These are phyloP conservation scores for Globisporangium rhizosaccharum DNA, from an alignment of 352 stramenopile genomes.

Conservation along the genomic window DNA sequence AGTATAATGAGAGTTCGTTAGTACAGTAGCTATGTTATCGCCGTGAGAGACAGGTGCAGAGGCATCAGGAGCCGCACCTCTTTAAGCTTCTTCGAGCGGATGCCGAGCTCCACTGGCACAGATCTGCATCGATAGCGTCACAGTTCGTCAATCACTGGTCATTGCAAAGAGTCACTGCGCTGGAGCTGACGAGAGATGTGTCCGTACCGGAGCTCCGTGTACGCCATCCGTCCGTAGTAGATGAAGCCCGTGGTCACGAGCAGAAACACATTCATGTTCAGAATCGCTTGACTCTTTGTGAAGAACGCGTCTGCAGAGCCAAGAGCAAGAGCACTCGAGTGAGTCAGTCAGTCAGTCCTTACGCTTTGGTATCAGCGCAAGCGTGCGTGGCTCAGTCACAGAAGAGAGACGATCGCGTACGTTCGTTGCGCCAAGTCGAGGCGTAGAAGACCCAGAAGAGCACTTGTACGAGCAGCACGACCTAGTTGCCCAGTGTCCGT, in stretches of 20 bases:
- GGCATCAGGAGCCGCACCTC: slow-evolving; percentile 25
- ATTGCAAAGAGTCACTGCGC: no score
- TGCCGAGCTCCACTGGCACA: slow-evolving; percentile 75
- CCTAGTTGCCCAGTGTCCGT: slow-evolving; percentile 16
- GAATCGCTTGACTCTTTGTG: slow-evolving; percentile 64
- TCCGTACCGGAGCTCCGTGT: slow-evolving; percentile 65
- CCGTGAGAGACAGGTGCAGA: neutral
- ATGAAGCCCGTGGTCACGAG: slow-evolving; percentile 71
- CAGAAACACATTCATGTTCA: slow-evolving; percentile 81
- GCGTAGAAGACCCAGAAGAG: slow-evolving; percentile 81
- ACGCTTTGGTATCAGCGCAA: no score
- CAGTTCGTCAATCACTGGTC: no score
- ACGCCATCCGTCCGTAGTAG: slow-evolving; percentile 75
- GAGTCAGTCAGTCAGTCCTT: neutral
- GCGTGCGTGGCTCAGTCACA: no score
- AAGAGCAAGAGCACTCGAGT: neutral
- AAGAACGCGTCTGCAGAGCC: slow-evolving; percentile 61
- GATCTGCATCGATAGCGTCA: slow-evolving; percentile 25
- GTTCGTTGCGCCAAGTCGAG: slow-evolving; percentile 60
- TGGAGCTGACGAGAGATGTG: neutral
- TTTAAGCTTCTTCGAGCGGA: slow-evolving; percentile 80
- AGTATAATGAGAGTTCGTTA: neutral
- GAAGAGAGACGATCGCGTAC: slow-evolving; percentile 23
- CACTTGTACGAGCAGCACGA: slow-evolving; percentile 51
- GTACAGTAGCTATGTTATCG: neutral